These are phyloP conservation scores for Penicillium parvum DNA, from an alignment of 495 filamentous ascomycete genomes.

Conservation along the genomic window DNA sequence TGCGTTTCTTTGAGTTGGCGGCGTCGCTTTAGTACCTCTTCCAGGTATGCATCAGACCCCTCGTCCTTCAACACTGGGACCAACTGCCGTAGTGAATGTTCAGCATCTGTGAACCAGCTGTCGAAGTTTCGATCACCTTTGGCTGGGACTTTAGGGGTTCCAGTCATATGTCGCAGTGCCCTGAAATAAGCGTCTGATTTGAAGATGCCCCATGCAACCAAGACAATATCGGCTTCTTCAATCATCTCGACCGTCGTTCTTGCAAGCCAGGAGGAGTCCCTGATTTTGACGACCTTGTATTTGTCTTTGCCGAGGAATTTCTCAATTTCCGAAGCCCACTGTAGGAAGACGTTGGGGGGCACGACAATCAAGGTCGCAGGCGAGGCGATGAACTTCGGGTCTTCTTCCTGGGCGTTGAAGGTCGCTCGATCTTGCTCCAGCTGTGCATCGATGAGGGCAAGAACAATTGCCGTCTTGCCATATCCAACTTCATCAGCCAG, in stretches of 20 bases:
- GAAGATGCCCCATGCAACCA: conserved; percentile 49
- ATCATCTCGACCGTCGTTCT: conserved; percentile 37
- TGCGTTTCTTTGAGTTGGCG: conserved; percentile 13
- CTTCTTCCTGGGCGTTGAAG: neutral
- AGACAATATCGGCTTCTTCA: conserved; percentile 50
- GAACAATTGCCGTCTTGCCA: conserved; percentile 73
- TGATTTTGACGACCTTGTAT: conserved; percentile 43
- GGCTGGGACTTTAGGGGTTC: conserved; percentile 37
- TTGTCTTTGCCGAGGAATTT: conserved; percentile 49
- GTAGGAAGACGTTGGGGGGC: conserved; percentile 56
- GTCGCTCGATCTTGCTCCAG: conserved; percentile 13
- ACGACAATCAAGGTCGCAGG: conserved; percentile 68
- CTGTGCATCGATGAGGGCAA: conserved; percentile 59
- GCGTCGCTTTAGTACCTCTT: conserved; percentile 25
- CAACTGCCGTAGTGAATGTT: conserved; percentile 35
- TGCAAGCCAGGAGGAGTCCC: conserved; percentile 23
- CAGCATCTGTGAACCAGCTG: conserved; percentile 50
- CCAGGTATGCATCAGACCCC: conserved; percentile 24
- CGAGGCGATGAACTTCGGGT: conserved; percentile 43
- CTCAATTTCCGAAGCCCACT: conserved; percentile 61
- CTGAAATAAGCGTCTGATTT: conserved; percentile 42
- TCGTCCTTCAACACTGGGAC: conserved; percentile 30
- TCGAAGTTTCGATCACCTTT: conserved; percentile 45
- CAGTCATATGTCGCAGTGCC: conserved; percentile 49
- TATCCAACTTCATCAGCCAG: conserved; percentile 75